A percentile compares a stretch with the other conserved stretches of the same genome.
Conservation (phyloP, 306 rosid species). For the Crotalaria pallida region DNA sequence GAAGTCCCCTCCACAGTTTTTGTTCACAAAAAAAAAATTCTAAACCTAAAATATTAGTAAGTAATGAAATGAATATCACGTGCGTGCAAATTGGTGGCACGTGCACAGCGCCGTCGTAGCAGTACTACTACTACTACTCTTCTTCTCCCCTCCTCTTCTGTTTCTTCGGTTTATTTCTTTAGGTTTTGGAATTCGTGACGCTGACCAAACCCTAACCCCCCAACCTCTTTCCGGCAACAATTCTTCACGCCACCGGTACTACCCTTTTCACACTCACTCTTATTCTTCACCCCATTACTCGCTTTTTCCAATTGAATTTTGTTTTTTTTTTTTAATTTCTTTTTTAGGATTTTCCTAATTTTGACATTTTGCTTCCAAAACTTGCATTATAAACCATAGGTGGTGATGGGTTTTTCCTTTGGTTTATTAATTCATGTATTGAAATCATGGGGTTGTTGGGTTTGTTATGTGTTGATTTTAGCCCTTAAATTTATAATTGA, state of each 20-base stretch:
- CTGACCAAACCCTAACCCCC: neutral
- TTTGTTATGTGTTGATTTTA: constrained; percentile 1
- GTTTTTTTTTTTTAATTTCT: neutral
- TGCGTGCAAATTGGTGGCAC: neutral
- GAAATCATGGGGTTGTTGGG: neutral
- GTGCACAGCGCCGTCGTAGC: too few species aligned
- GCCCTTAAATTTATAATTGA: constrained; percentile 2
- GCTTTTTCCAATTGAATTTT: neutral
- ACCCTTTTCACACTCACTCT: neutral
- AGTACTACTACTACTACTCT: too few species aligned
- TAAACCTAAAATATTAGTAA: too few species aligned
- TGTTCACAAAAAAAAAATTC: too few species aligned
- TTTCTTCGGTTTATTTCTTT: too few species aligned
- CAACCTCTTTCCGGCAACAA: neutral
- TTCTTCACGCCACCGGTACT: neutral
- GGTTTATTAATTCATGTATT: neutral
- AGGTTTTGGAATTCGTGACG: neutral
- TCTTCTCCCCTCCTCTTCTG: too few species aligned
- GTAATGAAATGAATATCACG: neutral
- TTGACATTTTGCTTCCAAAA: neutral
- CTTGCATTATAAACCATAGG: neutral
- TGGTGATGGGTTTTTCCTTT: neutral
- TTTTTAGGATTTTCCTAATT: neutral
- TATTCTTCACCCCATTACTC: neutral
- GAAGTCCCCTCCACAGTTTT: too few species aligned